Conservation (phyloP, 2,329 filamentous ascomycete genomes). For the Hyphodiscus sp. region DNA sequence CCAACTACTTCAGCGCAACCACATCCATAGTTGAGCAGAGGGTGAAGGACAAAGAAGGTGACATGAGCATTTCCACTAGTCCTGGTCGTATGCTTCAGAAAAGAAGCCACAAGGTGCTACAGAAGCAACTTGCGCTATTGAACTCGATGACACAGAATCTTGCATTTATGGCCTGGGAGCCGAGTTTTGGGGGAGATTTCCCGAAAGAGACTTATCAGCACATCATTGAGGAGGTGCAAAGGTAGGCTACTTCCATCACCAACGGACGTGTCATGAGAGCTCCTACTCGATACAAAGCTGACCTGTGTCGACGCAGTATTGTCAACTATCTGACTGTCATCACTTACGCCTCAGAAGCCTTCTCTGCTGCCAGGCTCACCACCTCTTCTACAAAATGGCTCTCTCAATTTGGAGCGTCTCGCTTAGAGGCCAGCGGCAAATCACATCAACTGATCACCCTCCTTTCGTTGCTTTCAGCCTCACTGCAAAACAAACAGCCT, state of each 20-base stretch:
- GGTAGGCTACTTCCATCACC: constrained; percentile 1
- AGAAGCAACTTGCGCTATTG: constrained; percentile 58
- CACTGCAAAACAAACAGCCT: constrained; percentile 57
- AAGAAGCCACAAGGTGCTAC: constrained; percentile 38
- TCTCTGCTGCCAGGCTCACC: constrained; percentile 10
- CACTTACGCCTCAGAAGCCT: constrained; percentile 53
- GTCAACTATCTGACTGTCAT: constrained; percentile 61
- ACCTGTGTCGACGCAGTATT: constrained; percentile 36
- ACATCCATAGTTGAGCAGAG: constrained; percentile 55
- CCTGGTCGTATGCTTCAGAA: constrained; percentile 14
- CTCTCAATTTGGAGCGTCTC: constrained; percentile 34
- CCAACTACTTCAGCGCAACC: constrained; percentile 66
- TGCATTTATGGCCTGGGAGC: constrained; percentile 59
- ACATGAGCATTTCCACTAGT: constrained; percentile 27
- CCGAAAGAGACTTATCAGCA: constrained; percentile 33
- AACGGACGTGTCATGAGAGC: not conserved
- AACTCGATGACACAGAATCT: constrained; percentile 54
- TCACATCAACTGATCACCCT: constrained; percentile 60
- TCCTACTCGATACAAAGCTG: not conserved
- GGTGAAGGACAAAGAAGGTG: constrained; percentile 37
- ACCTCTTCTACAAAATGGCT: constrained; percentile 41
- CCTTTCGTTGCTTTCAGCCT: constrained; percentile 60
- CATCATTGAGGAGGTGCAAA: constrained; percentile 14
- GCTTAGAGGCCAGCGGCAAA: constrained; percentile 46
- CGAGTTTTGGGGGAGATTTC: constrained; percentile 63